phyloP scores from a whole-genome alignment of 192 early-diverging fungal genomes.

The Piromyces finnis region DNA sequence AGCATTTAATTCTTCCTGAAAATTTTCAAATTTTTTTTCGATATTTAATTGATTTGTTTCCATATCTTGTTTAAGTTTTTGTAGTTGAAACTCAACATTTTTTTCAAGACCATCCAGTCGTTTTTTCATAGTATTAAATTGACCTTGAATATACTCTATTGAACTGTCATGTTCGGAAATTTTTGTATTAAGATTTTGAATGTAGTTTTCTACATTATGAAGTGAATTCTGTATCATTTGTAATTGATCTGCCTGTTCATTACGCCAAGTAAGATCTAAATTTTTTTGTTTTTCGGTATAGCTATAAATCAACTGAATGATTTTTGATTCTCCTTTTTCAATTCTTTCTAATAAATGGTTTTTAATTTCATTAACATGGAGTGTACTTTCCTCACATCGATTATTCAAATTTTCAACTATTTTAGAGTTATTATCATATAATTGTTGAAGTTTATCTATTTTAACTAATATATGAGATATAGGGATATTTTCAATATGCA shows the following conservation, averaged over 20 bases:
- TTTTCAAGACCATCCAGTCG: neutral
- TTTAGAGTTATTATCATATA: neutral
- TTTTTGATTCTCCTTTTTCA: neutral
- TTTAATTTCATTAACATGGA: neutral
- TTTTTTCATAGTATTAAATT: neutral
- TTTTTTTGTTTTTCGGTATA: neutral
- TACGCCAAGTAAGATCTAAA: neutral
- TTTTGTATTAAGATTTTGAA: neutral
- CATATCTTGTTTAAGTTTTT: neutral
- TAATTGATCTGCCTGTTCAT: neutral
- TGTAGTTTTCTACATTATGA: neutral
- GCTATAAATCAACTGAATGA: neutral
- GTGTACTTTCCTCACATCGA: neutral
- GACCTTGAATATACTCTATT: neutral
- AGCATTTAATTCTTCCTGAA: neutral
- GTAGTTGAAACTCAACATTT: neutral
- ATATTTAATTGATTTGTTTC: neutral
- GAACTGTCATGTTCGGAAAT: neutral
- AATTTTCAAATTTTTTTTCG: neutral
- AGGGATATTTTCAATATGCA: neutral
- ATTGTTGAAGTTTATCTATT: neutral
- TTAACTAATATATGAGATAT: neutral
- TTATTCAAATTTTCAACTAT: neutral
- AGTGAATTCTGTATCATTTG: neutral
- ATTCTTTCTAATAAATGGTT: neutral